Evolutionary conservation across 257 asterid species (phyloP), one percentile per base, ranked within the genome.

Genomic region (Buddleja alternifolia): DNA sequence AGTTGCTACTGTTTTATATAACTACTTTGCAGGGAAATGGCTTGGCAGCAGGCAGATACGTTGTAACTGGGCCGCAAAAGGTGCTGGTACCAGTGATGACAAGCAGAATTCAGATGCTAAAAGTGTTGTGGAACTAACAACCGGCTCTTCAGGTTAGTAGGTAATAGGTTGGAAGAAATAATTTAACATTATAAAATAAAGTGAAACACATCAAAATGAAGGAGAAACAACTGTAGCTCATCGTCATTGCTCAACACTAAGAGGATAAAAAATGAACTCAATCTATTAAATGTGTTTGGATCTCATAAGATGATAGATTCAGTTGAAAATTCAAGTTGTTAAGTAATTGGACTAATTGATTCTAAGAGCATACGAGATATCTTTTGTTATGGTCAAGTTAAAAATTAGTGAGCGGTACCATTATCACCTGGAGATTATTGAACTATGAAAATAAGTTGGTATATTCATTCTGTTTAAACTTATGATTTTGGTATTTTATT

Each of bases 31-130:
- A 92, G 97, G 97, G 62, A 90, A 92, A 76, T 92, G 97, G 97
- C 95, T 92, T 67, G 97, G 97, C 32, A 92, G 90, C 80, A 86
- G 97, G 80, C 96, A 89, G 81, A 92, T 92, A 59, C 96, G 98
- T 44, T 92, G 98, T 72, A 92, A 92, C 77, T 92, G 98, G 97
- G 98, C 97, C 48, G 61, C 97, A 10, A 92, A 92, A 77, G 96
- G 96, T 73, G 97, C 93, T 58, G 86, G 80, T 58, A 47, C 80
- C 69, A 82, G 82, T 66, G 98, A 92, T 48, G 97, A 92, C 66
- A 80, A 86, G 72, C 95, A 76, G 81, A 86, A 57, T 65, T 81
- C 89, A 54, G 98, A 92, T 71, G 72, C 86, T 61, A 92, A 88
- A 83, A 90, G 96, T 72, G 91, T 86, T 17, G 87, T 90, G 73